Base-by-base conservation (phyloP, 768 basidiomycete genomes). In the Agrocybe praecox region DNA sequence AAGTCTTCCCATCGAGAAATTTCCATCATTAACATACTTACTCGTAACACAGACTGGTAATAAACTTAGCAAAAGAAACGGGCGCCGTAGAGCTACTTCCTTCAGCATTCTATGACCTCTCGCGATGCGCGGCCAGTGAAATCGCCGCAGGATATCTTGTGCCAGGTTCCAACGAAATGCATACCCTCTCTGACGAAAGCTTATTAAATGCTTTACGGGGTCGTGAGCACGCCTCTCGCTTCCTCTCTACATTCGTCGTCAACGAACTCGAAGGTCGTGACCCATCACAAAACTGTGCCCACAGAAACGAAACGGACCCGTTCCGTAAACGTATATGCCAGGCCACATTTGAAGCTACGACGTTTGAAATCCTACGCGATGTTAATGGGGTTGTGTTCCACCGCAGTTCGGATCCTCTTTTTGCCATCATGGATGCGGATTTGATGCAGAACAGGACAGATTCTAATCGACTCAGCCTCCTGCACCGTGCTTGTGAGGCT, bases 91-190 rank as follows among this genome's bases (percentile, higher is more conserved):
- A 84, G 61, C 80, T 92, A 32, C 75, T 91, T 2, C 88, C 89
- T 5, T 80, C 90, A 24, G 89, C 89, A 6, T 89, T 90, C 72
- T 92, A 92, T 69, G 90, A 92, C 68, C 80, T 92, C 42, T 90
- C 87, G 19, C 87, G 90, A 40, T 83, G 74, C 62, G 72, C 81
- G 26, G 84, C 87, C 1, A 89, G 85, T 63, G 82, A 84, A 48
- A 82, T 84, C 32, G 81, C 81, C 24, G 68, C 75, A 6, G 88
- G 87, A 6, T 75, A 75, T 70, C 53, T 77, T 69, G 44, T 59
- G 63, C 72, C 18, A 55, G 59, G 63, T 19, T 23, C 46, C 8
- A 43, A 60, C 17, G 56, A 67, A 56, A 15, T 67, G 53, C 78
- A 84, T 63, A 63, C 69, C 40, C 80, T 83, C 45, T 76, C 81